These are phyloP conservation scores for Gracilaria gracilis DNA, from an alignment of 23 red algal species.

Conservation along the genomic window DNA sequence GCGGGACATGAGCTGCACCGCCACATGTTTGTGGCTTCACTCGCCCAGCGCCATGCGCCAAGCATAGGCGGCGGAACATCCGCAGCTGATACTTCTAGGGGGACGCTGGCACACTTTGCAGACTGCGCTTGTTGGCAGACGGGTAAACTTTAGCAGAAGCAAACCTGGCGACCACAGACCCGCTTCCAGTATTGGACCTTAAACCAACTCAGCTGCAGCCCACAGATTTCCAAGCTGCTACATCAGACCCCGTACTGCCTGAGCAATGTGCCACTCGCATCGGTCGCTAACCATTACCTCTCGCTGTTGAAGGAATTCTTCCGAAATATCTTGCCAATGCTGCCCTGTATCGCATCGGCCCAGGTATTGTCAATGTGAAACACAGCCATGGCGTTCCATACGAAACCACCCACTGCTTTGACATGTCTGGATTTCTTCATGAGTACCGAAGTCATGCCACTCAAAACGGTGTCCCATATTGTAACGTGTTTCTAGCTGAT, in stretches of 20 bases:
- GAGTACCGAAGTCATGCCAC: conserved; percentile 13
- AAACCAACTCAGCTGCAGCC: background rate
- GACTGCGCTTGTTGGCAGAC: too few relatives aligned
- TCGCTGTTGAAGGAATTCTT: conserved; percentile 39
- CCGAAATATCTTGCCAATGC: conserved; percentile 30
- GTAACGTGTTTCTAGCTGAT: conserved; percentile 19
- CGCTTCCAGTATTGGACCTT: background rate
- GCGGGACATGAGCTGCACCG: too few relatives aligned
- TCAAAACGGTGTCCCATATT: conserved; percentile 31
- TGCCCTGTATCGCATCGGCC: conserved; percentile 60
- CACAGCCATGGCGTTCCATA: conserved; percentile 27
- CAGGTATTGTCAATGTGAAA: conserved; percentile 39
- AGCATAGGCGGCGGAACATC: too few relatives aligned
- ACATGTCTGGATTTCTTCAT: conserved; percentile 49
- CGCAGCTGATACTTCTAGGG: too few relatives aligned
- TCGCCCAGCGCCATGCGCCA: too few relatives aligned
- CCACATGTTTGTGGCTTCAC: too few relatives aligned
- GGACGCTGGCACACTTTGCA: too few relatives aligned
- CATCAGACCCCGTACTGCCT: background rate
- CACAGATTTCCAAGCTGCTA: background rate
- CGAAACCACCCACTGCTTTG: conserved; percentile 54
- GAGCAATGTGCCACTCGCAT: background rate
- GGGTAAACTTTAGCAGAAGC: too few relatives aligned
- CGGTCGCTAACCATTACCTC: conserved; percentile 4
- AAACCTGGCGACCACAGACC: background rate